Conservation (phyloP, 2,329 filamentous ascomycete species). For the Rhynchosporium agropyri region DNA sequence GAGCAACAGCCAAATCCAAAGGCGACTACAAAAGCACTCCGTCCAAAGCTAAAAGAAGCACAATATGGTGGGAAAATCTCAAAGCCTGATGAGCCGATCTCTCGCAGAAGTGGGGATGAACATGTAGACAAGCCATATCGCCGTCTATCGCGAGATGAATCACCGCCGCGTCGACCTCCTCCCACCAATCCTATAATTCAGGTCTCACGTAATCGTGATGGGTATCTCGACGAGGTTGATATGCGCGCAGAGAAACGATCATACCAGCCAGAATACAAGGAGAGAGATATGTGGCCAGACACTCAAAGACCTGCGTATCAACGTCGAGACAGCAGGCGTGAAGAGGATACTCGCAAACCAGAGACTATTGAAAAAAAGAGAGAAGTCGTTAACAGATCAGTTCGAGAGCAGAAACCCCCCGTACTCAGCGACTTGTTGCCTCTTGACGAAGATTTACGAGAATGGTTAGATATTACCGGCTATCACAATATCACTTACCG, state of each 20-base stretch:
- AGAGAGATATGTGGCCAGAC: slow-evolving; percentile 30
- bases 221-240: slow-evolving; percentile 32
- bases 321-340: slow-evolving; percentile 27
- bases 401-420: slow-evolving; percentile 27
- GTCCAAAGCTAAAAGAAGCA: slow-evolving; percentile 30
- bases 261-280: slow-evolving; percentile 26
- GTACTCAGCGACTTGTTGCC: slow-evolving; percentile 36
- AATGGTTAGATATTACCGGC: slow-evolving; percentile 44
- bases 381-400: slow-evolving; percentile 24
- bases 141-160: slow-evolving; percentile 22
- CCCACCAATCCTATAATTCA: slow-evolving; percentile 27
- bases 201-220: slow-evolving; percentile 27
- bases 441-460: slow-evolving; percentile 41
- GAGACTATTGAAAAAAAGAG: slow-evolving; percentile 24
- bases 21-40: slow-evolving; percentile 24
- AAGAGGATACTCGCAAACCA: slow-evolving; percentile 30
- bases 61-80: slow-evolving; percentile 21
- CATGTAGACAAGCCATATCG: slow-evolving; percentile 12
- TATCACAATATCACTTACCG: slow-evolving; percentile 44
- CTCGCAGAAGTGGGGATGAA: slow-evolving; percentile 28
- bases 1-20: slow-evolving; percentile 27
- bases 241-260: slow-evolving; percentile 26
- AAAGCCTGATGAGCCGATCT: slow-evolving; percentile 27
- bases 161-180: slow-evolving; percentile 30
- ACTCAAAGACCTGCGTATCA: slow-evolving; percentile 23